Evolutionary conservation across 1,139 yeast species (phyloP).

Genomic region (Trichomonascaceae sp.): DNA sequence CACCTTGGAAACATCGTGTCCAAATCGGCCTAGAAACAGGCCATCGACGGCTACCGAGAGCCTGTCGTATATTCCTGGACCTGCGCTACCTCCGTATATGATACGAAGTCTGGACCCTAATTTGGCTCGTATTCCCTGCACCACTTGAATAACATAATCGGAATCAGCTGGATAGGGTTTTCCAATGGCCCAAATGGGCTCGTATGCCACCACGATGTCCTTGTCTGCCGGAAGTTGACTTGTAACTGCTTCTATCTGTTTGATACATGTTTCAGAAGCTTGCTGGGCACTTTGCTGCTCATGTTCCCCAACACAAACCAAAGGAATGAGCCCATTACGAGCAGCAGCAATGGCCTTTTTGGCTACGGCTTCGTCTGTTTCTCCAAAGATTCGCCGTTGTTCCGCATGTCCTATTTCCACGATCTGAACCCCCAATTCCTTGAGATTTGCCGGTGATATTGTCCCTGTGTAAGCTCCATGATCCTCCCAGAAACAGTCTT

Average conservation of each 20-base stretch:
- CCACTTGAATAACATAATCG: slow-evolving; percentile 23
- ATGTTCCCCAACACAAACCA: slow-evolving; percentile 87
- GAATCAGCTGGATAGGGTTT: slow-evolving; percentile 31
- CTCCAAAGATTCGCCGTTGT: slow-evolving; percentile 58
- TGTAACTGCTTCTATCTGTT: slow-evolving; percentile 75
- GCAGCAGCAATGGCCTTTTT: not conserved
- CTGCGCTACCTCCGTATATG: slow-evolving; percentile 29
- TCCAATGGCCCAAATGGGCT: slow-evolving; percentile 97
- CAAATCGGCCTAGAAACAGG: slow-evolving; percentile 14
- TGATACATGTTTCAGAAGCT: slow-evolving; percentile 68
- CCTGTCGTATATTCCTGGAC: slow-evolving; percentile 24
- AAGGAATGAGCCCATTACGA: slow-evolving; percentile 46
- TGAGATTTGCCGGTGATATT: slow-evolving; percentile 59
- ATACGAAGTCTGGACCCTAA: slow-evolving; percentile 14
- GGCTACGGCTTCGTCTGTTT: not conserved
- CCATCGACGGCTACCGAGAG: slow-evolving; percentile 25
- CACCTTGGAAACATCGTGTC: not conserved
- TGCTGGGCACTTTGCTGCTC: slow-evolving; percentile 72
- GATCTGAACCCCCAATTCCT: slow-evolving; percentile 78
- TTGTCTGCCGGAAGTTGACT: slow-evolving; percentile 51
- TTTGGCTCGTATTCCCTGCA: slow-evolving; percentile 17
- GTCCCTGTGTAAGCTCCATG: slow-evolving; percentile 89
- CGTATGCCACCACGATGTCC: slow-evolving; percentile 82
- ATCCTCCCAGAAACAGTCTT: slow-evolving; percentile 72
- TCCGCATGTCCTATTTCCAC: slow-evolving; percentile 89